A percentile compares a stretch with the other conserved stretches of the same genome.
Evolutionary conservation across 106 monocot species (phyloP).

Genomic region (Iris macrosiphon): DNA sequence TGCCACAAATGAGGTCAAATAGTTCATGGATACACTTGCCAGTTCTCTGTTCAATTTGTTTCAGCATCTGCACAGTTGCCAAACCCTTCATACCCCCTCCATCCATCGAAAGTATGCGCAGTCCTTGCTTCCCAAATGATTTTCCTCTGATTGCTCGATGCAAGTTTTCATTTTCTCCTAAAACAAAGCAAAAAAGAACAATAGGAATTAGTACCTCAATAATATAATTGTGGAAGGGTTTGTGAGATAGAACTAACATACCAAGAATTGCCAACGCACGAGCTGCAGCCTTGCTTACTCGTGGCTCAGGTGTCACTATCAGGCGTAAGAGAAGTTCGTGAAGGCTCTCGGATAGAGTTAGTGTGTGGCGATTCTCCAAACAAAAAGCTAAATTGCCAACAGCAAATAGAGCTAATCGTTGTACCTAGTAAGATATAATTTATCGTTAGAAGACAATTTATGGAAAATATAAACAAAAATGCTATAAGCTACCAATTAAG

Average conservation of each 20-base stretch:
- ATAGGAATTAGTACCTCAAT: not conserved
- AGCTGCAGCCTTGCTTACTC: slow-evolving; percentile 83
- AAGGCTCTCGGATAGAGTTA: slow-evolving; percentile 74
- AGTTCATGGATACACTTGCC: slow-evolving; percentile 93
- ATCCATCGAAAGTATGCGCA: slow-evolving; percentile 96
- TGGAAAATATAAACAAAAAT: not conserved
- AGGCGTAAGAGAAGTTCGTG: slow-evolving; percentile 81
- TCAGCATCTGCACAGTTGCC: slow-evolving; percentile 93
- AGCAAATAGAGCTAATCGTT: slow-evolving; percentile 77
- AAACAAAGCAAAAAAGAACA: not conserved
- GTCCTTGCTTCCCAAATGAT: slow-evolving; percentile 61
- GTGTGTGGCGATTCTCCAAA: slow-evolving; percentile 75
- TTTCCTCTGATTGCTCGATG: slow-evolving; percentile 73
- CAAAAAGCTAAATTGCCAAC: slow-evolving; percentile 96
- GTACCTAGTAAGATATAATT: slow-evolving; percentile 57
- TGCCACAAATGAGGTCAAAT: slow-evolving; percentile 98
- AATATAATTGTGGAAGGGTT: not conserved
- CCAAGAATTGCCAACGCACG: slow-evolving; percentile 99
- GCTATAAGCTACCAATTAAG: not conserved
- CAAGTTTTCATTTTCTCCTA: slow-evolving; percentile 96
- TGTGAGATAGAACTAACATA: slow-evolving; percentile 16
- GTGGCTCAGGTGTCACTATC: slow-evolving; percentile 35
- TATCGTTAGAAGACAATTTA: not conserved
- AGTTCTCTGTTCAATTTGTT: slow-evolving; percentile 90
- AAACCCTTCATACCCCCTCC: slow-evolving; percentile 99